Conservation (phyloP, 140 eudicot species). For the Anethum foeniculum region DNA sequence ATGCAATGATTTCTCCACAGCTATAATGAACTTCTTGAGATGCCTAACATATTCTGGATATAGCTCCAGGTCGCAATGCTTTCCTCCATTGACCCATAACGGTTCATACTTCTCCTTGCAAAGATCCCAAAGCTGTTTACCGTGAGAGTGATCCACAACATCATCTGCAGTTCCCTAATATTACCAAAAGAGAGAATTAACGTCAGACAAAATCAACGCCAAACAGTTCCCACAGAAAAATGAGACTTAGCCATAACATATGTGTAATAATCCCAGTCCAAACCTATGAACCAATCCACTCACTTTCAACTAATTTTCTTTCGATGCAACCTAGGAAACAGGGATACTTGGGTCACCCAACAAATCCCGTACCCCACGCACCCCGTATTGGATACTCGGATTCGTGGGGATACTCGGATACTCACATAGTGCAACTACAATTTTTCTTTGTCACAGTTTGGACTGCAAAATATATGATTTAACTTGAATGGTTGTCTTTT, state of each 20-base stretch:
- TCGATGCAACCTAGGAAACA: not conserved
- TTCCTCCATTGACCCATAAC: constrained; percentile 86
- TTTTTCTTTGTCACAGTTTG: too few relatives aligned
- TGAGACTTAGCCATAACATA: not conserved
- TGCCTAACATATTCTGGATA: constrained; percentile 62
- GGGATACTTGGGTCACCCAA: too few relatives aligned
- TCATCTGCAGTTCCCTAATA: constrained; percentile 89
- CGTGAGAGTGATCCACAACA: constrained; percentile 89
- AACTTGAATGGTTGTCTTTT: too few relatives aligned
- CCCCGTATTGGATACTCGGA: too few relatives aligned
- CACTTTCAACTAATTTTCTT: not conserved
- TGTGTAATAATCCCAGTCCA: not conserved
- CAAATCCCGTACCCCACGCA: too few relatives aligned
- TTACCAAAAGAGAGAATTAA: not conserved
- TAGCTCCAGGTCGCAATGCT: constrained; percentile 58
- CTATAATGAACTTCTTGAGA: constrained; percentile 71
- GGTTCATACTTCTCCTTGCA: constrained; percentile 92
- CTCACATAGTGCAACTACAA: too few relatives aligned
- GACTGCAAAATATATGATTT: too few relatives aligned
- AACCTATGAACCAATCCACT: not conserved
- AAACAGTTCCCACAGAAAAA: not conserved
- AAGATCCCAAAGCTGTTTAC: constrained; percentile 84
- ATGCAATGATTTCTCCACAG: constrained; percentile 56
- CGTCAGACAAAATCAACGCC: not conserved
- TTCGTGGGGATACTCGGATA: too few relatives aligned